Base-by-base conservation (phyloP, 2,329 filamentous ascomycete species). In the Xylaria hypoxylon region DNA sequence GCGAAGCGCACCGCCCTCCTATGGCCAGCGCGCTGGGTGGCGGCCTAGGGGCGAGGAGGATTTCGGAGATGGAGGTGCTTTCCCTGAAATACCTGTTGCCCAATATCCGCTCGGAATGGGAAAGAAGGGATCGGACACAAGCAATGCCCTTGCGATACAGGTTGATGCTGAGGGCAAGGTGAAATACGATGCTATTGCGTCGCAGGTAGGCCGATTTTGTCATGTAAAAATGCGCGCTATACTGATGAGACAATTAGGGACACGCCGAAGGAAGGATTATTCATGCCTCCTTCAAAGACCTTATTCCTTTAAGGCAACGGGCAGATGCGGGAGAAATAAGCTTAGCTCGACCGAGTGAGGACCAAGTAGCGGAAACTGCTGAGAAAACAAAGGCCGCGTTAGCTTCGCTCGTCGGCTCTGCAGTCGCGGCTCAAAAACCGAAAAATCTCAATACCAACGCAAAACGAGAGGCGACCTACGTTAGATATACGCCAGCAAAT, bases 81-180 rank as follows among this genome's bases (percentile, higher is more conserved):
- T 97, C 77, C 96, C 96, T 42, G 95, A 98, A 80, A 90, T 97
- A 31, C 90, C 92, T 15, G 89, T 98, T 59, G 96, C 95, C 48
- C 96, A 99, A 77, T 99, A 98, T 77, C 96, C 96, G 11, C 87
- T 97, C 57, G 93, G 97, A 66, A 97, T 98, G 93, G 95, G 95
- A 65, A 89, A 90, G 74, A 96, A 97, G 80, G 85, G 86, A 40
- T 83, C 88, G 8, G 86, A 84, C 35, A 88, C 86, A 52, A 96
- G 90, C 71, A 98, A 97, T 81, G 94, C 96, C 62, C 86, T 99
- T 53, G 91, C 94, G n/a, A 86, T 98, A 35, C 92, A 97, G 78
- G 94, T 98, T 40, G 94, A 98, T 77, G 89, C 86, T 0, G 91
- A 97, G 71, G 96, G 96, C 50, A 97, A 96, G 77, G 92, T 97